phyloP scores from a whole-genome alignment of 139 green algal genomes.

The Haematococcus sp. region DNA sequence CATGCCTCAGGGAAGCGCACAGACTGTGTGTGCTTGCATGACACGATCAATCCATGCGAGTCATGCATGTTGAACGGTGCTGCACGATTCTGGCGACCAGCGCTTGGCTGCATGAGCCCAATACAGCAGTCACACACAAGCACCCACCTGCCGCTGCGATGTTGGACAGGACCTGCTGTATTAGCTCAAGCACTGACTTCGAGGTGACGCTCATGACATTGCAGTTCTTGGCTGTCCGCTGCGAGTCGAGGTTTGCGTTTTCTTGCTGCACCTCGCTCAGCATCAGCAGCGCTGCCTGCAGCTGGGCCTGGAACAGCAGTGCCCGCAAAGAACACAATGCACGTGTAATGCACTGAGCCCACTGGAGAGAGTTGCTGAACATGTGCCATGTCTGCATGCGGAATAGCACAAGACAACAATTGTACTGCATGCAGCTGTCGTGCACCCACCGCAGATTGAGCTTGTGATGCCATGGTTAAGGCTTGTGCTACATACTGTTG shows the following conservation, averaged over 20 bases:
- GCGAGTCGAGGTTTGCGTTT: background rate
- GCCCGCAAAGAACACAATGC: too few species aligned
- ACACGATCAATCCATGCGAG: too few species aligned
- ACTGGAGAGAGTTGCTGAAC: too few species aligned
- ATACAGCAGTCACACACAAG: background rate
- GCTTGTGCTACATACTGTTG: background rate
- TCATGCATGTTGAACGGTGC: too few species aligned
- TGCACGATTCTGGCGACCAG: too few species aligned
- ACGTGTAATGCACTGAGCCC: too few species aligned
- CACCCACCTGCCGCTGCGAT: background rate
- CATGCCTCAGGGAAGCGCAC: too few species aligned
- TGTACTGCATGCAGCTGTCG: too few species aligned
- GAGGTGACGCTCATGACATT: background rate
- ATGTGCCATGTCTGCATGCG: too few species aligned
- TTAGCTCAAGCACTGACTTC: background rate
- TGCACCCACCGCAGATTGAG: background rate
- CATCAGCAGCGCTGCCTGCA: background rate
- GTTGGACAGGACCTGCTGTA: background rate
- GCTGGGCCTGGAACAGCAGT: background rate
- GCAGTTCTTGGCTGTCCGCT: background rate
- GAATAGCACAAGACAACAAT: too few species aligned
- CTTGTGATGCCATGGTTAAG: background rate
- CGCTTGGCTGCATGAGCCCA: too few species aligned
- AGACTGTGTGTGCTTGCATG: too few species aligned
- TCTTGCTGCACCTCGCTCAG: background rate